Conservation (phyloP, 768 basidiomycete genomes). For the Albatrellus ellisii region DNA sequence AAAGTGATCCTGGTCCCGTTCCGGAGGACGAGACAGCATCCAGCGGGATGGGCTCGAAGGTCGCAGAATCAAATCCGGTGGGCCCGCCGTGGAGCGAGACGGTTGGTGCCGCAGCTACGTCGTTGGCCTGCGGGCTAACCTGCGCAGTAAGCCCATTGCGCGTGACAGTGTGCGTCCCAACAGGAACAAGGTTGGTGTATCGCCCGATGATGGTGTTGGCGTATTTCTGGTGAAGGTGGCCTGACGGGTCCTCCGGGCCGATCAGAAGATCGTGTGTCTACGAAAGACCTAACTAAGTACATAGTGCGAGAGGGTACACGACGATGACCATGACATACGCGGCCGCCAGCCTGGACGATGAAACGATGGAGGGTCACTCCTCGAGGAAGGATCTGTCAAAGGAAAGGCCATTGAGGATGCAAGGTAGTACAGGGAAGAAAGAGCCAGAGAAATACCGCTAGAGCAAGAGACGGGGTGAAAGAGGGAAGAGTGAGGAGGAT, state of each 20-base stretch:
- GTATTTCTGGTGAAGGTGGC: constrained; percentile 50
- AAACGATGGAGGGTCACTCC: constrained; percentile 60
- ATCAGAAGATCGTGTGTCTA: constrained; percentile 70
- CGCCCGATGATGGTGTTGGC: constrained; percentile 62
- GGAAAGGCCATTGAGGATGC: constrained; percentile 6
- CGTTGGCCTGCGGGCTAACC: constrained; percentile 24
- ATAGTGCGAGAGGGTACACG: background rate
- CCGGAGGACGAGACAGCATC: constrained; percentile 23
- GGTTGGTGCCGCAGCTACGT: constrained; percentile 13
- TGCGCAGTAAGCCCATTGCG: constrained; percentile 37
- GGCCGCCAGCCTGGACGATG: constrained; percentile 51
- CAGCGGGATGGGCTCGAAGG: constrained; percentile 34
- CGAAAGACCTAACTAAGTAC: background rate
- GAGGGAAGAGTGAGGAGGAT: constrained; percentile 40
- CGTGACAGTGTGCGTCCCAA: constrained; percentile 30
- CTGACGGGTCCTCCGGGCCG: constrained; percentile 51
- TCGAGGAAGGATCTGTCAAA: constrained; percentile 42
- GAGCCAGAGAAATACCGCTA: constrained; percentile 34
- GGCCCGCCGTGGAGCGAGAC: constrained; percentile 69
- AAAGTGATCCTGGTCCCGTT: constrained; percentile 25
- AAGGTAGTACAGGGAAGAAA: constrained; percentile 5
- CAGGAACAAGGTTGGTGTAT: constrained; percentile 61
- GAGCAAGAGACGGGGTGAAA: constrained; percentile 40
- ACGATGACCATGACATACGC: constrained; percentile 24
- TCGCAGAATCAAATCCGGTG: constrained; percentile 43